Evolutionary conservation across 2,329 filamentous ascomycete species (phyloP), one percentile per base, ranked within the genome.

Genomic region (Coccinonectria pachysandricola): DNA sequence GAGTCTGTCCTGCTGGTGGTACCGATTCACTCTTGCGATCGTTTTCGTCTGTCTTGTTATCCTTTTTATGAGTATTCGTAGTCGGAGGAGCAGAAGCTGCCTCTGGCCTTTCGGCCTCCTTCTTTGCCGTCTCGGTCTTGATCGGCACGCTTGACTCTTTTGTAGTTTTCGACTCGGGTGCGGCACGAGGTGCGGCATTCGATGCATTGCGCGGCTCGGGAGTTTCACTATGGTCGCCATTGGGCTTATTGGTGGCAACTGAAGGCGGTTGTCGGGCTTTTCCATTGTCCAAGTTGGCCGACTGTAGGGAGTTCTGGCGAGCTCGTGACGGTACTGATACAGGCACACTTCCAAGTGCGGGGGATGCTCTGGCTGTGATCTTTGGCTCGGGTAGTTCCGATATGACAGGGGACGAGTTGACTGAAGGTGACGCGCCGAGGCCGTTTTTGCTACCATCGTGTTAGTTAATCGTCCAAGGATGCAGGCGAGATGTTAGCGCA

Each of bases 391-490:
- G 68, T 32, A 84, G 71, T n/a, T 68, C 70, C 24, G 73, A 69
- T 24, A 82, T 64, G 23, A 86, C 67, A 11, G 84, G 83, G 2
- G 86, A 88, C 2, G 84, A 79, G n/a, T 75, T 71, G 37, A 79
- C 62, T 3, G 76, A 77, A 11, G 81, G 75, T 1, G 83, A 82
- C 43, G 75, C 69, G 32, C 64, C 68, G 17, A 43, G 35, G 14
- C 52, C 51, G 30, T 54, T 58, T 29, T 50, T 59, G 31, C 43
- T 47, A 27, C 27, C 37, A 40, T 8, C 21, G 23, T n/a, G 27
- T 46, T 35, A 46, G 32, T n/a, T 13, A 23, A 19, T 30, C 12
- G 15, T 15, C n/a, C 18, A 7, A 5, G 9, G 19, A 20, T 10
- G 19, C 16, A 10, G 12, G 7, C n/a, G 8, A 8, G 4, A 10